Conservation (phyloP, 495 filamentous ascomycete genomes). For the Penicillium steckii region DNA sequence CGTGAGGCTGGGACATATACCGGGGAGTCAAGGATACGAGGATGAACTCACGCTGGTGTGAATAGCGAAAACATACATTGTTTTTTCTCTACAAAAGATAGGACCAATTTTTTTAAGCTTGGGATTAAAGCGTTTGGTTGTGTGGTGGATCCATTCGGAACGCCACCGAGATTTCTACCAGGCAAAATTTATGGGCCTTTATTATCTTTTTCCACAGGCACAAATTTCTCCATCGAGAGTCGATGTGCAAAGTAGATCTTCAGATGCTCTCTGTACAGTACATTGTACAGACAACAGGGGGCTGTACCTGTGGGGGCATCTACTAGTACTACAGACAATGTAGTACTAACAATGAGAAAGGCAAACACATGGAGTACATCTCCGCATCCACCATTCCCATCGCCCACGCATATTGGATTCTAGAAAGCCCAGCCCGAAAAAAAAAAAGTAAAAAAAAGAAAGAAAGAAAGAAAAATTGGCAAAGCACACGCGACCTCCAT, state of each 20-base stretch:
- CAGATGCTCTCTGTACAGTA: not conserved
- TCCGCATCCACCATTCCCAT: too few species aligned
- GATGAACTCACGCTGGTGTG: too few species aligned
- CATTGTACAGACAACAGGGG: not conserved
- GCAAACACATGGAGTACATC: too few species aligned
- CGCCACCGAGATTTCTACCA: constrained; percentile 1
- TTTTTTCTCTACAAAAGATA: too few species aligned
- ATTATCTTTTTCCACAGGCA: not conserved
- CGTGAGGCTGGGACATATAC: not conserved
- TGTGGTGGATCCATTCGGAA: not conserved
- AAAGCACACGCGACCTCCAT: constrained; percentile 1
- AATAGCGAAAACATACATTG: too few species aligned
- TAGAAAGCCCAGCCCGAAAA: not conserved
- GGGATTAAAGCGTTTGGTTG: not conserved
- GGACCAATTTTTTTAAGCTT: not conserved
- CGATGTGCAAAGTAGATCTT: not conserved
- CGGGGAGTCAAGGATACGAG: too few species aligned
- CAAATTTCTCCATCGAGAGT: not conserved
- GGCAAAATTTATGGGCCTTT: too few species aligned
- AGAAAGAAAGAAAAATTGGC: too few species aligned
- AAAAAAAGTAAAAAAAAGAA: not conserved
- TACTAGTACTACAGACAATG: too few species aligned
- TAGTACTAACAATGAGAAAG: too few species aligned
- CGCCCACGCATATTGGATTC: not conserved
- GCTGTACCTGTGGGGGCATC: not conserved